Conservation (phyloP, 2,329 filamentous ascomycete genomes). For the Thielaviopsis punctulata region DNA sequence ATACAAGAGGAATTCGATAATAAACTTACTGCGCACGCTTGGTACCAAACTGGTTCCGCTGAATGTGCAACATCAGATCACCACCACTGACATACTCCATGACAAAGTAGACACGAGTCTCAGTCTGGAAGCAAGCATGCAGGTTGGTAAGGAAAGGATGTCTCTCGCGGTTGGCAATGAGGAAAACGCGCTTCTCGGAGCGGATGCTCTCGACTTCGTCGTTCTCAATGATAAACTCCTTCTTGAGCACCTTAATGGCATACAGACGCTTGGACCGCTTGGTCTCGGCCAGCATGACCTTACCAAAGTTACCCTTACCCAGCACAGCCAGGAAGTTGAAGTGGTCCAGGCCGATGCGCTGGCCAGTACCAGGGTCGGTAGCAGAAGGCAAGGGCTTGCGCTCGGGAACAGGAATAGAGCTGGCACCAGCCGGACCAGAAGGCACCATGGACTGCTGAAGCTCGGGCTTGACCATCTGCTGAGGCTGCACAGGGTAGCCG, state of each 20-base stretch:
- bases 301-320: constrained; percentile 98
- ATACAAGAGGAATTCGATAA: not conserved
- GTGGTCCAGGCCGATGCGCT: constrained; percentile 86
- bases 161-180: constrained; percentile 91
- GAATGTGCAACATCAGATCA: constrained; percentile 97
- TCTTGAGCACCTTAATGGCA: constrained; percentile 97
- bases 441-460: constrained; percentile 11
- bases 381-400: constrained; percentile 52
- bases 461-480: constrained; percentile 23
- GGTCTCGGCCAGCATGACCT: constrained; percentile 97
- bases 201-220: constrained; percentile 96
- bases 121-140: constrained; percentile 97
- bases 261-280: constrained; percentile 85
- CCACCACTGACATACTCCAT: constrained; percentile 99
- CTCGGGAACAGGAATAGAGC: constrained; percentile 13
- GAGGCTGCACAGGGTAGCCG: constrained; percentile 17
- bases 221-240: constrained; percentile 99
- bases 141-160: constrained; percentile 91
- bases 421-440: constrained; percentile 17
- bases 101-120: constrained; percentile 95
- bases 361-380: constrained; percentile 54
- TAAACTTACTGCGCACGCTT: constrained; percentile 81
- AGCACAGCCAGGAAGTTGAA: constrained; percentile 98
- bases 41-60: constrained; percentile 85
- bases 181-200: constrained; percentile 92